A percentile compares a stretch with the other conserved stretches of the same genome.
These are phyloP conservation scores for Synchytrium microbalum DNA, from an alignment of 371 early-diverging fungal species.

Conservation along the genomic window DNA sequence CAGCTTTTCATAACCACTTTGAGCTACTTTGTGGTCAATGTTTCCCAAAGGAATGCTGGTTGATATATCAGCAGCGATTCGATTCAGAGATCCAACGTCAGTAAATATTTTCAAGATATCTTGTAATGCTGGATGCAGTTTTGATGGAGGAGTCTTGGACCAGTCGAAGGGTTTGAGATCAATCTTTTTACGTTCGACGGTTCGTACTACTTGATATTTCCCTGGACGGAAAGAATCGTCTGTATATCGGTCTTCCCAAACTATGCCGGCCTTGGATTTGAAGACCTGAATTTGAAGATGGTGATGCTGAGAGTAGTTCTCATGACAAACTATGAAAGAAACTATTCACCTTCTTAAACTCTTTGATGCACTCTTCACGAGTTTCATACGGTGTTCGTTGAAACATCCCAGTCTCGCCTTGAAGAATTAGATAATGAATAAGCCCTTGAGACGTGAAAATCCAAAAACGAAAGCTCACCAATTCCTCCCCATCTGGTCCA, in stretches of 20 bases:
- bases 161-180: constrained; percentile 14
- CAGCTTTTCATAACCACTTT: constrained; percentile 33
- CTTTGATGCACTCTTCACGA: constrained; percentile 41
- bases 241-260: constrained; percentile 33
- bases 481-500: constrained; percentile 53
- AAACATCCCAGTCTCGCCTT: constrained; percentile 44
- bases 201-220: constrained; percentile 25
- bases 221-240: constrained; percentile 38
- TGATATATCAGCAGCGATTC: constrained; percentile 21
- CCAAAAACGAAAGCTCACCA: too few relatives aligned
- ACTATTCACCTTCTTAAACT: constrained; percentile 50
- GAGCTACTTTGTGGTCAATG: constrained; percentile 30
- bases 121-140: constrained; percentile 18
- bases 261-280: constrained; percentile 49
- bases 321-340: too few relatives aligned
- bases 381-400: constrained; percentile 50
- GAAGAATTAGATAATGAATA: too few relatives aligned
- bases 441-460: too few relatives aligned
- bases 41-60: constrained; percentile 49
- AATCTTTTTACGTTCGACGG: constrained; percentile 2
- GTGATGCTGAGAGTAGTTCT: too few relatives aligned
- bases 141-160: constrained; percentile 10
- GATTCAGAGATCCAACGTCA: constrained; percentile 34
- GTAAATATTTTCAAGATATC: constrained; percentile 41
- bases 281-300: too few relatives aligned